Percentiles rank a stretch among this genome's conserved stretches.
Conservation (phyloP, 768 basidiomycete genomes). For the Lactarius pseudohatsudake region DNA sequence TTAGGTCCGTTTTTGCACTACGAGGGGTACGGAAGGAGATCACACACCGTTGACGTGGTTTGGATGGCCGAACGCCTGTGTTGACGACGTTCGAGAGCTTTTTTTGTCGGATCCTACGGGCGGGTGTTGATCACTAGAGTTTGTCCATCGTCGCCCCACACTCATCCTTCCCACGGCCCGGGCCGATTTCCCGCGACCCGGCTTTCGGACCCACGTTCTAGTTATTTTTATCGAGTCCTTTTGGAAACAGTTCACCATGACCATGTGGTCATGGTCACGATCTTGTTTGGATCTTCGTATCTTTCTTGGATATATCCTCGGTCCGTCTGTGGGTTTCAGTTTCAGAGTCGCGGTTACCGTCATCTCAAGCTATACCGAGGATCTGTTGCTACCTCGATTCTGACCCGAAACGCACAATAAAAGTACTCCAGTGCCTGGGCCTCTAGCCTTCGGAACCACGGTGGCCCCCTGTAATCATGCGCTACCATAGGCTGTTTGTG, state of each 20-base stretch:
- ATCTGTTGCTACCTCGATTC: too few relatives aligned
- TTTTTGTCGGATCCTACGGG: conserved; percentile 23
- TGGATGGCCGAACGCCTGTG: conserved; percentile 41
- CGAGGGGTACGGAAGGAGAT: conserved; percentile 22
- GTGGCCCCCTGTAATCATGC: neutral
- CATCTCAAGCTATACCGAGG: too few relatives aligned
- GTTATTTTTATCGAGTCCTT: too few relatives aligned
- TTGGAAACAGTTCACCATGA: too few relatives aligned
- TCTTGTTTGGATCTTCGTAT: too few relatives aligned
- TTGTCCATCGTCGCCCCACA: conserved; percentile 3
- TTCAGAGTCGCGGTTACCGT: too few relatives aligned
- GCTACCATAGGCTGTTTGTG: neutral
- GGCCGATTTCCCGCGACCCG: neutral
- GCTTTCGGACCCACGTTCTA: too few relatives aligned
- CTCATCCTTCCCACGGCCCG: neutral
- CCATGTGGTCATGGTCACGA: too few relatives aligned
- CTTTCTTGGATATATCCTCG: too few relatives aligned
- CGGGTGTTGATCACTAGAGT: conserved; percentile 24
- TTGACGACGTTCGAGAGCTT: conserved; percentile 38
- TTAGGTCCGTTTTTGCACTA: conserved; percentile 34
- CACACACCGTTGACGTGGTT: conserved; percentile 44
- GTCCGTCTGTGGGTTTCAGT: too few relatives aligned
- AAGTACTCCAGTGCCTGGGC: too few relatives aligned
- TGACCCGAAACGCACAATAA: too few relatives aligned
- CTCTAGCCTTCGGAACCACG: neutral